Evolutionary conservation across 2,329 filamentous ascomycete genomes (phyloP).

Genomic region (Ophiocordyceps robertsii): DNA sequence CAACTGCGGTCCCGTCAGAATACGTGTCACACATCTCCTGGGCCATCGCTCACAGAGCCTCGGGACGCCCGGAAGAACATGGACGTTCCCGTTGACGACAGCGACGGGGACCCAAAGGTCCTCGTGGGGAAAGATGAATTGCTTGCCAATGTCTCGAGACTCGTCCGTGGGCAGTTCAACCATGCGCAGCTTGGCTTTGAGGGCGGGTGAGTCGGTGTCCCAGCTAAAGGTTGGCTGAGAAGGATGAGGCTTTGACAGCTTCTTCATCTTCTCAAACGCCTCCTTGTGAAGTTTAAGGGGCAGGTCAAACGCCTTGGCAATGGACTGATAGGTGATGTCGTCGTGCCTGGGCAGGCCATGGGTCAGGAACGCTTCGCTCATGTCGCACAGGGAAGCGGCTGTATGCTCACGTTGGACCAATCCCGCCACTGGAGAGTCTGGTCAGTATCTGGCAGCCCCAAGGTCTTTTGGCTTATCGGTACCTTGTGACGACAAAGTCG

Average conservation of each 20-base stretch:
- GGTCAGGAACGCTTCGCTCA: background rate
- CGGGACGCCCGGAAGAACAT: slow-evolving; percentile 86
- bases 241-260: slow-evolving; percentile 59
- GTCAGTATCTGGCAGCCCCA: background rate
- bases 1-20: slow-evolving; percentile 30
- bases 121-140: slow-evolving; percentile 67
- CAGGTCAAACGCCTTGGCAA: slow-evolving; percentile 77
- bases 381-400: background rate
- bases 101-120: slow-evolving; percentile 84
- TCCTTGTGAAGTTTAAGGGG: slow-evolving; percentile 64
- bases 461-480: background rate
- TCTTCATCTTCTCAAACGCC: slow-evolving; percentile 73
- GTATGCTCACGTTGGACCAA: slow-evolving; percentile 70
- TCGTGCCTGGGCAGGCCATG: slow-evolving; percentile 53
- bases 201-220: slow-evolving; percentile 66
- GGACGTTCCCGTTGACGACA: slow-evolving; percentile 83
- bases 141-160: slow-evolving; percentile 47
- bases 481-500: slow-evolving; percentile 86
- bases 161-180: slow-evolving; percentile 71
- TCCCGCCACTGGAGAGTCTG: slow-evolving; percentile 52
- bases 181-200: slow-evolving; percentile 81
- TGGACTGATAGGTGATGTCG: slow-evolving; percentile 92
- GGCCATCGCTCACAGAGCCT: slow-evolving; percentile 45
- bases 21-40: background rate
- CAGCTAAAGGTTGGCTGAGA: slow-evolving; percentile 68